A percentile compares a stretch with the other conserved stretches of the same genome.
These are phyloP conservation scores for Ceratocystis eucalypticola DNA, from an alignment of 2,329 filamentous ascomycete genomes.

Conservation along the genomic window DNA sequence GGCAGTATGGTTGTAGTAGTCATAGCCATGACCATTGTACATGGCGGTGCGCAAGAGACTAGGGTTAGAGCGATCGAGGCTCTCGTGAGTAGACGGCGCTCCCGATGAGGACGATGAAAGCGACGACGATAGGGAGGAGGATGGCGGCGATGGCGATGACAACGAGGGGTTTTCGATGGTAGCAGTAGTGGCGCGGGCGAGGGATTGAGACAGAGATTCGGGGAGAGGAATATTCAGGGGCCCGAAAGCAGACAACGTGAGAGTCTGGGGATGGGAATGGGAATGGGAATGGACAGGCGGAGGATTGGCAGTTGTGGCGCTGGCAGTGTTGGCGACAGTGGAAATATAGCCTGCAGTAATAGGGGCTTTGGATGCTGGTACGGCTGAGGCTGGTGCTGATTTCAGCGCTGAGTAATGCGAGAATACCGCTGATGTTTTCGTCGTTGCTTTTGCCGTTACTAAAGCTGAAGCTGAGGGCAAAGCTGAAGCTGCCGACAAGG, in stretches of 20 bases:
- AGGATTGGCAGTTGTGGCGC: background rate
- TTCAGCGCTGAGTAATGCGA: too few relatives aligned
- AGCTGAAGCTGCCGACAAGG: too few relatives aligned
- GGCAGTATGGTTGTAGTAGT: conserved; percentile 14
- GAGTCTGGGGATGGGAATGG: conserved; percentile 9
- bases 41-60: conserved; percentile 10
- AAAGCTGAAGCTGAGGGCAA: too few relatives aligned
- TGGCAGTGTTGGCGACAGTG: background rate
- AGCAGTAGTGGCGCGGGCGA: background rate
- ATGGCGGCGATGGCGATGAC: background rate
- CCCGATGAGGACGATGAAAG: background rate
- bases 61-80: background rate
- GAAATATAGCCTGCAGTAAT: background rate
- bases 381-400: too few relatives aligned
- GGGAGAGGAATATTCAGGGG: conserved; percentile 10
- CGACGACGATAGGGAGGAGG: background rate
- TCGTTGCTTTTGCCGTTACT: background rate
- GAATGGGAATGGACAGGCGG: background rate
- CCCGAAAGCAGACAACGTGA: conserved; percentile 8
- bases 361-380: background rate
- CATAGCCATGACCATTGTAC: conserved; percentile 18
- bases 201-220: background rate
- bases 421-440: background rate
- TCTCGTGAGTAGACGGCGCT: background rate
- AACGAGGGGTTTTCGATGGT: background rate